Percentiles rank a stretch among this genome's conserved stretches.
Evolutionary conservation across 495 filamentous ascomycete genomes (phyloP).

Genomic region (Physcia stellaris): DNA sequence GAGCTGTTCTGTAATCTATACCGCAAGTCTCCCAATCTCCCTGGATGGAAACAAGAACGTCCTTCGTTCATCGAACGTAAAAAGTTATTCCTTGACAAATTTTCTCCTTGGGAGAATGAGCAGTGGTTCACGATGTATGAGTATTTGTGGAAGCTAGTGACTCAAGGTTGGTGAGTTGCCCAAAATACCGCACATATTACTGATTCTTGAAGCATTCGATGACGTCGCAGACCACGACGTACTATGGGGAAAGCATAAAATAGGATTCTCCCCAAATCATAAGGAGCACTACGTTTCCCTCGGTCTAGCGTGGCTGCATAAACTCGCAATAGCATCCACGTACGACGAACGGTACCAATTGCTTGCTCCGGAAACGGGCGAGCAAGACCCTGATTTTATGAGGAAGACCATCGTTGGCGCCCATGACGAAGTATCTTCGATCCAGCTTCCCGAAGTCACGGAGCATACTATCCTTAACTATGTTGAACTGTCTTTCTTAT

Average conservation of each 20-base stretch:
- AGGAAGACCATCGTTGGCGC: not conserved
- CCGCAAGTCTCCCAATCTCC: not conserved
- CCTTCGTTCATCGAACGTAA: not conserved
- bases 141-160: not conserved
- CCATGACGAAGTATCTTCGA: not conserved
- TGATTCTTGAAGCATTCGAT: not conserved
- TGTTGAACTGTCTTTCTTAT: not conserved
- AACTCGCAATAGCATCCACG: not conserved
- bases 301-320: not conserved
- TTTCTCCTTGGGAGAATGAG: constrained; percentile 3
- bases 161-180: not conserved
- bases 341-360: constrained; percentile 3
- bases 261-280: not conserved
- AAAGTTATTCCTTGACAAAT: not conserved
- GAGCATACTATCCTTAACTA: not conserved
- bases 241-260: not conserved
- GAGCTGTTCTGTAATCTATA: constrained; percentile 1
- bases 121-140: not conserved
- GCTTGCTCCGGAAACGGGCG: not conserved
- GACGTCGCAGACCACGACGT: constrained; percentile 3
- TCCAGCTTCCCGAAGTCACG: not conserved
- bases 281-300: constrained; percentile 3
- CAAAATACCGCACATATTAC: not conserved
- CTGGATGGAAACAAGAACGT: not conserved
- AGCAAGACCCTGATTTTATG: not conserved